A percentile compares a stretch with the other conserved stretches of the same genome.
Evolutionary conservation across 2,329 filamentous ascomycete genomes (phyloP).

Genomic region (Coniella lustricola): DNA sequence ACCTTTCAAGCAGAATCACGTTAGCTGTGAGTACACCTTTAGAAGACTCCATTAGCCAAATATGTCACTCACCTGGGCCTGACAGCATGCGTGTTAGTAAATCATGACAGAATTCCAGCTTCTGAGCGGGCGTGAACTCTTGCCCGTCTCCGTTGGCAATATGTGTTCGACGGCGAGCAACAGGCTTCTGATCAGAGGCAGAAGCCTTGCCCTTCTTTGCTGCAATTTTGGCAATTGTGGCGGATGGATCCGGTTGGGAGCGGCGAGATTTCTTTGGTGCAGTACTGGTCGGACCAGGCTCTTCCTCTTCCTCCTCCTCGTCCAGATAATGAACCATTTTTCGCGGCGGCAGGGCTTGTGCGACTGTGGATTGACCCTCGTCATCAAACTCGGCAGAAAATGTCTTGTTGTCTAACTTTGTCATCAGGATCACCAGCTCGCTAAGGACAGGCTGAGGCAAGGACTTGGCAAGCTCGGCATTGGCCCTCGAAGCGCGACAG

Average conservation of each 20-base stretch:
- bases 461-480: constrained; percentile 52
- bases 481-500: constrained; percentile 49
- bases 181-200: constrained; percentile 20
- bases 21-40: too few relatives aligned
- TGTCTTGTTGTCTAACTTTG: constrained; percentile 39
- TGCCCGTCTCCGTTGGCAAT: constrained; percentile 20
- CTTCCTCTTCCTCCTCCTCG: constrained; percentile 33
- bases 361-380: constrained; percentile 11
- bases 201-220: constrained; percentile 6
- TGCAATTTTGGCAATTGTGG: constrained; percentile 16
- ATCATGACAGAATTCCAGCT: constrained; percentile 52
- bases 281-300: constrained; percentile 24
- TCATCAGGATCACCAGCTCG: constrained; percentile 57
- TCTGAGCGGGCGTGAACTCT: constrained; percentile 33
- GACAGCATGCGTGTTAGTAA: constrained; percentile 54
- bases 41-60: too few relatives aligned
- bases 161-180: constrained; percentile 25
- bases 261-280: constrained; percentile 37
- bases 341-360: constrained; percentile 20
- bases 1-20: constrained; percentile 30
- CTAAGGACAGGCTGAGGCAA: constrained; percentile 56
- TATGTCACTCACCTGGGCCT: constrained; percentile 43
- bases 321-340: constrained; percentile 47
- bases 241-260: constrained; percentile 26
- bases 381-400: constrained; percentile 27